phyloP scores from a whole-genome alignment of 768 basidiomycete genomes.

The Glaciozyma martinii region DNA sequence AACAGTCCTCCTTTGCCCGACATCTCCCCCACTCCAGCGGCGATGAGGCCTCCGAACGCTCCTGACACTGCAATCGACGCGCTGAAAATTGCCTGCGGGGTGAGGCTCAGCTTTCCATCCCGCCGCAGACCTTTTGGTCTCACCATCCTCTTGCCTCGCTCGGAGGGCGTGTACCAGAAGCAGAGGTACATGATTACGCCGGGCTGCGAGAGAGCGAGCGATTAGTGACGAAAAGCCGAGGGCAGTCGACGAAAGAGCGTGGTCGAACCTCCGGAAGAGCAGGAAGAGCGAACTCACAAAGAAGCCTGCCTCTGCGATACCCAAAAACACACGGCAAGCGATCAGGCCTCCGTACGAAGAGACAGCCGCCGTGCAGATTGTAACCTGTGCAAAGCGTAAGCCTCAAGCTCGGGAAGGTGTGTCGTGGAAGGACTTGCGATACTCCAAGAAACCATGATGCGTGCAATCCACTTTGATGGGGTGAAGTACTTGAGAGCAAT shows the following conservation, averaged over 20 bases:
- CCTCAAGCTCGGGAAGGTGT: too few species aligned
- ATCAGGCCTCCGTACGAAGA: slow-evolving; percentile 10
- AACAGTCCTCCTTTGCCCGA: slow-evolving; percentile 4
- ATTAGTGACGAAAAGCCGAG: not conserved
- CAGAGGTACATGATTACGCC: slow-evolving; percentile 12
- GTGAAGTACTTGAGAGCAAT: slow-evolving; percentile 22
- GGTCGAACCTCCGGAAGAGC: too few species aligned
- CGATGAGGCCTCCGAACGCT: slow-evolving; percentile 15
- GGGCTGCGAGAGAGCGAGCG: too few species aligned
- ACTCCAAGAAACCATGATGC: slow-evolving; percentile 20
- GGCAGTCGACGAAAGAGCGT: too few species aligned
- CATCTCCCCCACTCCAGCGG: slow-evolving; percentile 10
- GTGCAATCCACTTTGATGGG: slow-evolving; percentile 7
- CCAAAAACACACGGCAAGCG: slow-evolving; percentile 7
- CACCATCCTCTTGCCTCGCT: slow-evolving; percentile 15
- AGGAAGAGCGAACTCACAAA: not conserved
- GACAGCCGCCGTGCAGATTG: slow-evolving; percentile 15
- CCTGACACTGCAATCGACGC: slow-evolving; percentile 12
- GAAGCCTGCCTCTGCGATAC: slow-evolving; percentile 8
- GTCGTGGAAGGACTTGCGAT: not conserved
- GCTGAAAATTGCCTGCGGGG: slow-evolving; percentile 6
- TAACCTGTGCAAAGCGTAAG: slow-evolving; percentile 1
- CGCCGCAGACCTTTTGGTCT: too few species aligned
- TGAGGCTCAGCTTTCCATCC: too few species aligned
- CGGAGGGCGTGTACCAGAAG: slow-evolving; percentile 21